Percentiles rank a stretch among this genome's conserved stretches.
These are phyloP conservation scores for Zygnema cylindricum DNA, from an alignment of 139 green algal genomes.

Conservation along the genomic window DNA sequence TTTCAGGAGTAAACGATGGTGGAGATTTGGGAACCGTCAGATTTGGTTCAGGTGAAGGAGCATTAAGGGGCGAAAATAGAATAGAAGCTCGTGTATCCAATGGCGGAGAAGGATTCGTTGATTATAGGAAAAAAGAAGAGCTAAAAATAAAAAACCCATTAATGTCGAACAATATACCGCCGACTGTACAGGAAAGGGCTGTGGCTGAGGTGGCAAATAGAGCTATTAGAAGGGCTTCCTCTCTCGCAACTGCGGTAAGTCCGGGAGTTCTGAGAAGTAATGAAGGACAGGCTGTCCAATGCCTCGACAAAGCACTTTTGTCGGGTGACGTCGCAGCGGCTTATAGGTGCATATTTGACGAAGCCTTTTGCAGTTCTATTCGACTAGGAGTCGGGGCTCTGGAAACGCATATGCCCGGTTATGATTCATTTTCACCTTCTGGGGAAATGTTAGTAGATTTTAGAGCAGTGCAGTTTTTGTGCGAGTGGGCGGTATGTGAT, in stretches of 20 bases:
- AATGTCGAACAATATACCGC: too few relatives aligned
- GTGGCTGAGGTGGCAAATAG: neutral
- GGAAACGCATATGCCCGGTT: neutral
- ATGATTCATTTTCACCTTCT: neutral
- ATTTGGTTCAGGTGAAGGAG: neutral
- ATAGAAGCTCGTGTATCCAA: neutral
- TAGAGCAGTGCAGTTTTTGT: conserved; percentile 39
- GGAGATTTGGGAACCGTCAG: neutral
- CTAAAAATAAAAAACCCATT: too few relatives aligned
- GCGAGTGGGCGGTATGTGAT: conserved; percentile 37
- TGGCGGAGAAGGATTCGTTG: neutral
- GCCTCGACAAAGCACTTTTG: conserved; percentile 23
- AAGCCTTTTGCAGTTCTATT: conserved; percentile 15
- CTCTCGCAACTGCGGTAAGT: conserved; percentile 36
- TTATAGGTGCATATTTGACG: conserved; percentile 33
- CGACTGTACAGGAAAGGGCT: neutral
- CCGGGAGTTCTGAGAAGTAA: conserved; percentile 38
- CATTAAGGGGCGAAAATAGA: neutral
- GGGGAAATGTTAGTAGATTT: neutral
- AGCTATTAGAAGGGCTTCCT: neutral
- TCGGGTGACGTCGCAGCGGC: conserved; percentile 24
- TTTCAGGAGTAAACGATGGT: neutral
- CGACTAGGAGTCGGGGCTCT: neutral
- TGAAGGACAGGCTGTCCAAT: conserved; percentile 44
- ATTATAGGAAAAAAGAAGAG: too few relatives aligned